Evolutionary conservation across 2,329 filamentous ascomycete species (phyloP).

Genomic region (Elsinoe batatas): DNA sequence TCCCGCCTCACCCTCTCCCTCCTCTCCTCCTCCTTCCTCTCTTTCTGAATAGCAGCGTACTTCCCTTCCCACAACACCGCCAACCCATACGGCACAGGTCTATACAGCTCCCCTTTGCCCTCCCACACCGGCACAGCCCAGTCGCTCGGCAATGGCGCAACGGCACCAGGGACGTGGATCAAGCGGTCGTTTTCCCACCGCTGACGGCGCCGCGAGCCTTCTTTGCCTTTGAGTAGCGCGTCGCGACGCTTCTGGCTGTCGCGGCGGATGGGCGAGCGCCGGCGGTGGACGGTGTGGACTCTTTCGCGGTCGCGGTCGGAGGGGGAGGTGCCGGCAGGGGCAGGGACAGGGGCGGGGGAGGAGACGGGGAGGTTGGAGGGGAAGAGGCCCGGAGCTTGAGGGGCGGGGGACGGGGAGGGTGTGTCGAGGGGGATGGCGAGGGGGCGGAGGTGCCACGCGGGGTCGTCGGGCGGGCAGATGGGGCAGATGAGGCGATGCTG

Average conservation of each 20-base stretch:
- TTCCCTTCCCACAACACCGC: constrained; percentile 72
- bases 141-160: constrained; percentile 72
- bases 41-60: constrained; percentile 26
- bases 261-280: constrained; percentile 47
- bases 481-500: constrained; percentile 27
- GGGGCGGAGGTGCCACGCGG: constrained; percentile 46
- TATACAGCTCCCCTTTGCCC: constrained; percentile 22
- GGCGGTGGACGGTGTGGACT: constrained; percentile 37
- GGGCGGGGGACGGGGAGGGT: constrained; percentile 34
- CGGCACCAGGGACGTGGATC: constrained; percentile 72
- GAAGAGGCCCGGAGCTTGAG: constrained; percentile 58
- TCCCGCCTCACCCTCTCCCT: constrained; percentile 26
- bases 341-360: constrained; percentile 19
- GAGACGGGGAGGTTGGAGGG: constrained; percentile 53
- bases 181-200: constrained; percentile 95
- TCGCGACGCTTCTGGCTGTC: constrained; percentile 61
- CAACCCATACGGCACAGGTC: constrained; percentile 81
- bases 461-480: constrained; percentile 21
- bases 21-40: constrained; percentile 35
- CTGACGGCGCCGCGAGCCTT: constrained; percentile 74
- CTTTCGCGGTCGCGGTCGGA: constrained; percentile 25
- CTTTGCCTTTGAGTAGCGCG: constrained; percentile 74
- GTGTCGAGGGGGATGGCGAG: constrained; percentile 71
- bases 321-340: constrained; percentile 11
- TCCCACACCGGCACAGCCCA: constrained; percentile 51